Evolutionary conservation across 2,329 filamentous ascomycete species (phyloP), one percentile per base, ranked within the genome.

Genomic region (Aspergillus sp.): DNA sequence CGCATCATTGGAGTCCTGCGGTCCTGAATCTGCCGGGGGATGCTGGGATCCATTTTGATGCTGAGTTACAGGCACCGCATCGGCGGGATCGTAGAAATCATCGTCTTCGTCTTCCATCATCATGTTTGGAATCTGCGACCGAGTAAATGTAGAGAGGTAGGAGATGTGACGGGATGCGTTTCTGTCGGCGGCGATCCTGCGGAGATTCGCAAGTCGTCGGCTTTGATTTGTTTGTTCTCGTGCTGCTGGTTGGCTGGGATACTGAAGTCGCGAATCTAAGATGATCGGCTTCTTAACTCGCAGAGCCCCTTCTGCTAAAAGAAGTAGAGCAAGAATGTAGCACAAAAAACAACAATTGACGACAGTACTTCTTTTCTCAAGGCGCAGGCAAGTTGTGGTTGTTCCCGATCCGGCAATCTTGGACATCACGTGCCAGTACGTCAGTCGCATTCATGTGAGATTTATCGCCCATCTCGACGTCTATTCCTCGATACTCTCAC

Each of bases 31-130:
- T 39, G 62, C 56, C 60, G 68, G 60, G 49, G 61, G 64, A 41
- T 72, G 69, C 36, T 70, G 67, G 13, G 69, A 62, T 39, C 68
- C 65, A 62, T 73, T 74, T 15, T 71, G 68, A 13, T 65, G 59
- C 41, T 75, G 71, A 23, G 62, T 60, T 3, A 69, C 60, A 10
- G 74, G 71, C n/a, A 76, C 69, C 17, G 69, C 64, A 57, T 79
- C 77, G 15, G 72, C 70, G 17, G 78, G 77, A 58, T 77, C 77
- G 61, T 81, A 81, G 21, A 81, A 76, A 68, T 80, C 78, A 62
- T 81, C 78, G 17, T 81, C 78, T 58, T 80, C 77, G 62, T 80
- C 78, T n/a, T 80, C 78, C 75, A 80, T 80, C 36, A 55, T 56
- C 59, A 59, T 62, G 49, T 58, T 62, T 56, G 41, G 49, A 38